phyloP scores from a whole-genome alignment of 2,329 filamentous ascomycete species.

The Verticillium nubilum region DNA sequence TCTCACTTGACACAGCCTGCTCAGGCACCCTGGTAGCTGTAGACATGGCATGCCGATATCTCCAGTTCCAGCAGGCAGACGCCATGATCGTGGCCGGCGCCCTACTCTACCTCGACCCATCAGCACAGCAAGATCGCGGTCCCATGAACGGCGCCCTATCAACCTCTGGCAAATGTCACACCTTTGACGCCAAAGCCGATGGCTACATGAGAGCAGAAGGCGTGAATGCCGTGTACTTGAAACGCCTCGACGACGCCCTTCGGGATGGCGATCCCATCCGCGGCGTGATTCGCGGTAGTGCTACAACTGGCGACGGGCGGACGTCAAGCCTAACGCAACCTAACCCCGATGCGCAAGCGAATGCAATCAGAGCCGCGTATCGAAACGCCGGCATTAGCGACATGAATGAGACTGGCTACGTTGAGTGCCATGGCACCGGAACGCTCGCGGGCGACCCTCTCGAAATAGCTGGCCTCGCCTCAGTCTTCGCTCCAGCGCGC shows the following conservation, averaged over 20 bases:
- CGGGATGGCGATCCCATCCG: slow-evolving; percentile 32
- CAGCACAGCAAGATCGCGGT: slow-evolving; percentile 14
- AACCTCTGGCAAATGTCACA: neutral
- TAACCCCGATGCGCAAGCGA: slow-evolving; percentile 20
- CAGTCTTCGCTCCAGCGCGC: slow-evolving; percentile 16
- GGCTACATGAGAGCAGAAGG: slow-evolving; percentile 43
- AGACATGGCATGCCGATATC: slow-evolving; percentile 35
- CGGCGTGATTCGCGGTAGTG: slow-evolving; percentile 23
- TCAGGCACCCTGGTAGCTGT: slow-evolving; percentile 51
- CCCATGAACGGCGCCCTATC: slow-evolving; percentile 3
- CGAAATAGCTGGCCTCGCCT: slow-evolving; percentile 22
- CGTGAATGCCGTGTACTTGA: slow-evolving; percentile 32
- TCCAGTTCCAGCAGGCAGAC: slow-evolving; percentile 11
- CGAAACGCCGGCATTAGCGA: slow-evolving; percentile 15
- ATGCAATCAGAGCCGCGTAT: slow-evolving; percentile 23
- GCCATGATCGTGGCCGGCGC: slow-evolving; percentile 5
- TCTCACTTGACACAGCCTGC: slow-evolving; percentile 55
- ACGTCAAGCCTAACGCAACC: slow-evolving; percentile 29
- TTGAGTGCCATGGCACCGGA: slow-evolving; percentile 35
- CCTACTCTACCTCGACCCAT: slow-evolving; percentile 19
- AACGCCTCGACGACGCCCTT: slow-evolving; percentile 35
- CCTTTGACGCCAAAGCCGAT: slow-evolving; percentile 24
- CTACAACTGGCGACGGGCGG: slow-evolving; percentile 22
- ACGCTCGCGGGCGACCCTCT: slow-evolving; percentile 30
- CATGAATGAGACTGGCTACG: slow-evolving; percentile 18